Evolutionary conservation across 192 early-diverging fungal species (phyloP).

Genomic region (Dissophora globulifera): DNA sequence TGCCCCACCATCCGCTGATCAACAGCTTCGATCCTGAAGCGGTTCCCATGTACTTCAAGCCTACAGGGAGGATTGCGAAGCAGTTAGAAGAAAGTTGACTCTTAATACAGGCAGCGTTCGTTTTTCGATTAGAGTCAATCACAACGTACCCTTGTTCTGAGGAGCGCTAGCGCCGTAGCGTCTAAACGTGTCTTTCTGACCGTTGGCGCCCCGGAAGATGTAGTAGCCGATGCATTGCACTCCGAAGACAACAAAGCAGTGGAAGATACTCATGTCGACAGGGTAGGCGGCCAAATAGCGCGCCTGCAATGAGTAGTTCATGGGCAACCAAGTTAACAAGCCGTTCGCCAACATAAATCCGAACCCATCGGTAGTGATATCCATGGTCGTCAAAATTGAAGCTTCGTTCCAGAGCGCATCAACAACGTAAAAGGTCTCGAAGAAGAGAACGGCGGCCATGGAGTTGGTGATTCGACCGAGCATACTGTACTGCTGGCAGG

Average conservation of each 20-base stretch:
- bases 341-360: slow-evolving; percentile 89
- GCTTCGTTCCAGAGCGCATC: slow-evolving; percentile 86
- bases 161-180: slow-evolving; percentile 69
- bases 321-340: slow-evolving; percentile 90
- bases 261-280: slow-evolving; percentile 60
- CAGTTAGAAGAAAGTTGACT: no score
- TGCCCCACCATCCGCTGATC: slow-evolving; percentile 94
- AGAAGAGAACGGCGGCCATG: slow-evolving; percentile 79
- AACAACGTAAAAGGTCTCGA: slow-evolving; percentile 86
- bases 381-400: slow-evolving; percentile 95
- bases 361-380: slow-evolving; percentile 97
- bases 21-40: slow-evolving; percentile 83
- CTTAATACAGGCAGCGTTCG: no score
- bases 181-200: slow-evolving; percentile 91
- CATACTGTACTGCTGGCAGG: slow-evolving; percentile 76
- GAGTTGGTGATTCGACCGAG: slow-evolving; percentile 77
- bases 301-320: slow-evolving; percentile 91
- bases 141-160: slow-evolving; percentile 58
- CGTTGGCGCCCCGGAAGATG: slow-evolving; percentile 92
- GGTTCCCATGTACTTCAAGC: slow-evolving; percentile 89
- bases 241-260: slow-evolving; percentile 57
- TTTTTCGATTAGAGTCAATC: no score
- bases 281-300: slow-evolving; percentile 85
- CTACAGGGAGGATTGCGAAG: no score
- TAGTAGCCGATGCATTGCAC: slow-evolving; percentile 77